Base-by-base conservation (phyloP, 2,329 filamentous ascomycete genomes). In the Trichoderma harzianum region DNA sequence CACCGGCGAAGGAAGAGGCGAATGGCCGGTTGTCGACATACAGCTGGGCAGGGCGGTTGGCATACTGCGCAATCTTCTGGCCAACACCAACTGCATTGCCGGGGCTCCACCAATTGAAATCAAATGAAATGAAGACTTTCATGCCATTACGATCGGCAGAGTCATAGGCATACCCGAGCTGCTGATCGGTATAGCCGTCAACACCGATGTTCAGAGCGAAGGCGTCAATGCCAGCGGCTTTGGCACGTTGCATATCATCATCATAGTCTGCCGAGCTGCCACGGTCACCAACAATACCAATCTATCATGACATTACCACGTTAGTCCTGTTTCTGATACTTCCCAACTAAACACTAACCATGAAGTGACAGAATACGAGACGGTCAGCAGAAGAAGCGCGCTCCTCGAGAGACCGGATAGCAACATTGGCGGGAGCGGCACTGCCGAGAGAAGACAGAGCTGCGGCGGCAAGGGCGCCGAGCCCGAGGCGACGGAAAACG, bases 61-160 rank as follows among this genome's bases (percentile, higher is more conserved):
- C 82, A 72, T 86, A 88, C 70, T 84, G 78, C 16, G 81, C 82
- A 69, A 88, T 81, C 75, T 84, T 85, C 51, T 79, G 75, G 1
- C 84, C 85, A 28, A 85, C 82, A n/a, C 78, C 80, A 10, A 77
- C 78, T 1, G 82, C 81, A 61, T 85, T 78, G 10, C 77, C 73
- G 5, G 69, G 64, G 8, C 76, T 76, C 78, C 81, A 86, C 82
- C 83, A 84, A 77, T 86, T 86, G 76, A 87, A 88, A 78, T 88
- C 86, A 72, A 88, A 88, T 0, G 86, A 88, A 73, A 88, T 83
- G 66, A 88, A 87, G 14, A 87, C 84, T 69, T 86, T 86, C 81
- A 88, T 86, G 61, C 79, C 80, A 34, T 82, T 81, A 6, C 78
- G 79, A 7, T 81, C 80, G 3, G 86, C 85, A 0, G 85, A 85